phyloP scores from a whole-genome alignment of 768 basidiomycete species.

The Russula brevipes region DNA sequence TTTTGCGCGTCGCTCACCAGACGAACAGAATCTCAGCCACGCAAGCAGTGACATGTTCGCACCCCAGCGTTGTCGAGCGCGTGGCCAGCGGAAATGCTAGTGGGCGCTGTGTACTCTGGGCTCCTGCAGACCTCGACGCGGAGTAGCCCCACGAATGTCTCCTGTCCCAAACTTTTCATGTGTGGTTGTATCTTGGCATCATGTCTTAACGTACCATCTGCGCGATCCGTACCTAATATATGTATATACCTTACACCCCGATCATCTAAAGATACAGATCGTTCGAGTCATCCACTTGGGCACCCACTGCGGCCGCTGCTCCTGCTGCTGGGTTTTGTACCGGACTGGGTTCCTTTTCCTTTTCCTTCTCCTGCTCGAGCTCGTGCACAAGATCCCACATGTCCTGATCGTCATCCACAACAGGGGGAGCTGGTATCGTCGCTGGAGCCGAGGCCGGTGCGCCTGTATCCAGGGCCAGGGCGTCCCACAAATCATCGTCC shows the following conservation, averaged over 20 bases:
- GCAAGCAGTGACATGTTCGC: conserved; percentile 88
- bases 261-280: conserved; percentile 50
- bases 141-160: background rate
- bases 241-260: background rate
- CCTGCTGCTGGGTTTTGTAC: background rate
- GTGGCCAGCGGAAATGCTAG: conserved; percentile 74
- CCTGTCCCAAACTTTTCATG: background rate
- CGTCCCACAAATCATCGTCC: conserved; percentile 39
- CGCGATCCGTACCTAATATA: background rate
- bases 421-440: conserved; percentile 16
- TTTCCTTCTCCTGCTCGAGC: conserved; percentile 36
- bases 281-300: conserved; percentile 41
- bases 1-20: background rate
- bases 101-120: conserved; percentile 80
- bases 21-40: conserved; percentile 63
- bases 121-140: conserved; percentile 35
- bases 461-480: conserved; percentile 26
- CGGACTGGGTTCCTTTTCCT: conserved; percentile 6
- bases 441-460: conserved; percentile 6
- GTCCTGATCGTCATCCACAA: conserved; percentile 50
- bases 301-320: background rate
- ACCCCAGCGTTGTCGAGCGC: conserved; percentile 69
- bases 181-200: background rate
- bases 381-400: conserved; percentile 69
- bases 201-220: background rate